phyloP scores from a whole-genome alignment of 345 rosid genomes.

The Conringia planisiliqua region DNA sequence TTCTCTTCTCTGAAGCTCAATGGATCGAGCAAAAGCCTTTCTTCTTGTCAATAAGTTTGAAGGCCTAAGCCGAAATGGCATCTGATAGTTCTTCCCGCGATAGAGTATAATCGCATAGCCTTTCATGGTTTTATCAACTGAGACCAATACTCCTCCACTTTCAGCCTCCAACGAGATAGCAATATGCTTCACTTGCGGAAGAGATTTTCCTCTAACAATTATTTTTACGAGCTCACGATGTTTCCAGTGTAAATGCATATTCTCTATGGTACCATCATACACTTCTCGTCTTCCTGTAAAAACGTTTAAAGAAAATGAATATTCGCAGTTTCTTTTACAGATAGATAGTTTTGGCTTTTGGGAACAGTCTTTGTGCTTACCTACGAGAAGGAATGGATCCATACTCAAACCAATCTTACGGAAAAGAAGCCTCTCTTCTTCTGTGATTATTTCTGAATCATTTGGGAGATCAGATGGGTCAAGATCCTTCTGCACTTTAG shows the following conservation, averaged over 20 bases:
- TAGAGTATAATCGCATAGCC: slow-evolving; percentile 75
- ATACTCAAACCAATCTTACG: slow-evolving; percentile 89
- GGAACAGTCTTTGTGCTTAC: slow-evolving; percentile 44
- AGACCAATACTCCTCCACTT: slow-evolving; percentile 86
- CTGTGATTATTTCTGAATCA: slow-evolving; percentile 74
- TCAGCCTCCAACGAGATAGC: slow-evolving; percentile 85
- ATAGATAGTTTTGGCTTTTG: not conserved
- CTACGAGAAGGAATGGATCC: slow-evolving; percentile 81
- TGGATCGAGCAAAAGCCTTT: slow-evolving; percentile 78
- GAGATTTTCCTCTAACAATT: slow-evolving; percentile 55
- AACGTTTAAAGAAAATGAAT: not conserved
- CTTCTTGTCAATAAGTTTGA: slow-evolving; percentile 63
- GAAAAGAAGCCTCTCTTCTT: slow-evolving; percentile 79
- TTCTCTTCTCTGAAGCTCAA: slow-evolving; percentile 94
- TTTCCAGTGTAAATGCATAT: slow-evolving; percentile 96
- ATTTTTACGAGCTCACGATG: slow-evolving; percentile 82
- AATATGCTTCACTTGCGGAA: slow-evolving; percentile 72
- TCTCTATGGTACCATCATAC: slow-evolving; percentile 81
- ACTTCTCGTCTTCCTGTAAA: slow-evolving; percentile 70
- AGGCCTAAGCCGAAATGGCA: slow-evolving; percentile 61
- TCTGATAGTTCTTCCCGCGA: slow-evolving; percentile 82
- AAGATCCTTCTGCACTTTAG: slow-evolving; percentile 64
- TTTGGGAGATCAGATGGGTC: slow-evolving; percentile 75
- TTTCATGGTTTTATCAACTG: slow-evolving; percentile 72
- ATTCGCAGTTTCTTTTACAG: not conserved